Base-by-base conservation (phyloP, 495 filamentous ascomycete species). In the Daldinia caldariorum region DNA sequence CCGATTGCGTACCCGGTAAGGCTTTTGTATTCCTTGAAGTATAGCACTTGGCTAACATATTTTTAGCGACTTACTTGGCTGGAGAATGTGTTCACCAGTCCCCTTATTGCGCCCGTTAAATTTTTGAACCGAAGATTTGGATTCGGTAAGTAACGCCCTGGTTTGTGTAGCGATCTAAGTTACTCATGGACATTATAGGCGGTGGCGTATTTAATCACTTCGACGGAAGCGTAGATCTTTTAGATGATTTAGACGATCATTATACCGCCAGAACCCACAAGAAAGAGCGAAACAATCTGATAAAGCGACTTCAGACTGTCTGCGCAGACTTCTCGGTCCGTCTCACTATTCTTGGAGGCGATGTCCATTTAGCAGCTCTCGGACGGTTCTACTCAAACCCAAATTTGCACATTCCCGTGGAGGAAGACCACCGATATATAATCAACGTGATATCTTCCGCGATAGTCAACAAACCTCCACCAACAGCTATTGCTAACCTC, bases 301-400 rank as follows among this genome's bases (percentile, higher is more conserved):
- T 97, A 35, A 84, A 89, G 47, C 86, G 90, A 26, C 85, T 97
- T 22, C 94, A 97, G 76, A 80, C 83, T 20, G 79, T 97, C 39
- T 85, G 91, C 38, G 84, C 88, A 53, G 82, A 88, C 65, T 88
- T 92, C 81, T 90, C 87, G 12, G 83, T 94, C 22, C 92, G 94
- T 35, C 85, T 95, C 60, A 92, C 91, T 16, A 96, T 97, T 71
- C 86, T 98, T 6, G 86, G 93, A 39, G 96, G 95, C 45, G 96
- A 99, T 80, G 95, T 98, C 13, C 94, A 98, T 79, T 83, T 99
- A 10, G 94, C 91, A 22, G 95, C 94, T 6, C 85, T 97, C 20
- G 95, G 96, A 0, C 92, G 94, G 67, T 97, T 99, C 82, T 97
- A 94, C 78, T 94, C 93, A 0, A 96, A 94, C 72, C 90, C 92